A percentile compares a stretch with the other conserved stretches of the same genome.
Conservation (phyloP, 352 stramenopile genomes). For the Globisporangium cederbergense region DNA sequence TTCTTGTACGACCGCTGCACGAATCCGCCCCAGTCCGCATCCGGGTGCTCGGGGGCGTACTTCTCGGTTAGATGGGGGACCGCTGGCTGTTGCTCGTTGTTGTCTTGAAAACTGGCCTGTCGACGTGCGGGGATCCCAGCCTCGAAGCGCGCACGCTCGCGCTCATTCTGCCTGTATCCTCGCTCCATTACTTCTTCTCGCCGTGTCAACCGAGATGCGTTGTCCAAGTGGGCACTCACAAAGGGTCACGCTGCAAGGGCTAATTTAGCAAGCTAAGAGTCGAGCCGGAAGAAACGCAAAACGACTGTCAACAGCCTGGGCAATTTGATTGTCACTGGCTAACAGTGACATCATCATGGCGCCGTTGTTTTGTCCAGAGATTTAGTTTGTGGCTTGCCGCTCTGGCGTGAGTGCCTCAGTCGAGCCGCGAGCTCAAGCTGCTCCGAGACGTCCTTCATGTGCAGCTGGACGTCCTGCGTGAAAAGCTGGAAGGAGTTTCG, state of each 20-base stretch:
- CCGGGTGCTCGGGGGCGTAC: slow-evolving; percentile 67
- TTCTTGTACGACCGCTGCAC: slow-evolving; percentile 72
- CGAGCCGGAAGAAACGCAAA: slow-evolving; percentile 1
- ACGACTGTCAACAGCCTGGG: neutral
- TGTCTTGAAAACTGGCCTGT: slow-evolving; percentile 2
- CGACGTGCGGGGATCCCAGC: slow-evolving; percentile 12
- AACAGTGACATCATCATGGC: neutral
- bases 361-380: neutral
- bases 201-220: neutral
- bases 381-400: neutral
- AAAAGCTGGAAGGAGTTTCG: slow-evolving; percentile 58
- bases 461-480: slow-evolving; percentile 41
- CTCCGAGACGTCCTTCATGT: slow-evolving; percentile 48
- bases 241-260: neutral
- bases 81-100: slow-evolving; percentile 20
- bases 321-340: too few relatives aligned
- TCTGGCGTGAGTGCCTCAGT: neutral
- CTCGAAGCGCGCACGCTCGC: slow-evolving; percentile 33
- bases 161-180: slow-evolving; percentile 36
- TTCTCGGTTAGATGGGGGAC: slow-evolving; percentile 59
- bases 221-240: neutral
- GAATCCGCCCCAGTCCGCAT: slow-evolving; percentile 71
- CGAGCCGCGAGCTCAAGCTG: slow-evolving; percentile 34
- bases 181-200: slow-evolving; percentile 35
- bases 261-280: neutral